Evolutionary conservation across 2,329 filamentous ascomycete species (phyloP).

Genomic region (Neonectria sp.): DNA sequence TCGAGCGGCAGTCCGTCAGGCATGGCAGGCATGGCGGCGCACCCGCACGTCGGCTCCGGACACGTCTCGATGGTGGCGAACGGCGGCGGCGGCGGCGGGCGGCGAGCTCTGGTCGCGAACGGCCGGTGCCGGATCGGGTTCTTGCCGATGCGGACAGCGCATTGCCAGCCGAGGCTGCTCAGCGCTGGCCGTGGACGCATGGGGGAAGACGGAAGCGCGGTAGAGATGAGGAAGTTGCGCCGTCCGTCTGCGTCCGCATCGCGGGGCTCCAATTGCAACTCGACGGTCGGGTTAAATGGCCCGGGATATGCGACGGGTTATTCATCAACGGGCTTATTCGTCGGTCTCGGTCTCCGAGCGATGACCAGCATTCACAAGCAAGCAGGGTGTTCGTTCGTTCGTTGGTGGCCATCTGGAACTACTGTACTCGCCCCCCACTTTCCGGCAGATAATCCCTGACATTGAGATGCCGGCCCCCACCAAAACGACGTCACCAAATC

Average conservation of each 20-base stretch:
- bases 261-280: conserved; percentile 9
- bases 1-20: conserved; percentile 83
- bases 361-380: background rate
- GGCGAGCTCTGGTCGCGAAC: conserved; percentile 19
- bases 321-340: conserved; percentile 29
- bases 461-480: conserved; percentile 34
- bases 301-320: conserved; percentile 18
- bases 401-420: conserved; percentile 8
- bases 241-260: conserved; percentile 4
- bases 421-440: conserved; percentile 40
- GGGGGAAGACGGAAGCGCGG: background rate
- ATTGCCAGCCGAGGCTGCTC: conserved; percentile 31
- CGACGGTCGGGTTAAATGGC: background rate
- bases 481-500: conserved; percentile 33
- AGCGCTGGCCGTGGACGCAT: conserved; percentile 40
- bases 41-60: conserved; percentile 83
- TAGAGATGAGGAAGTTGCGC: background rate
- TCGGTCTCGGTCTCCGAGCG: conserved; percentile 44
- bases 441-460: conserved; percentile 28
- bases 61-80: conserved; percentile 70
- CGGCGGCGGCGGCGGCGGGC: conserved; percentile 45
- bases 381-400: background rate
- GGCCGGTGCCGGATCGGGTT: conserved; percentile 2
- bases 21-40: conserved; percentile 75
- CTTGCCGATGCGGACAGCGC: conserved; percentile 16